Evolutionary conservation across 495 filamentous ascomycete species (phyloP), one percentile per base, ranked within the genome.

Genomic region (Terfezia claveryi): DNA sequence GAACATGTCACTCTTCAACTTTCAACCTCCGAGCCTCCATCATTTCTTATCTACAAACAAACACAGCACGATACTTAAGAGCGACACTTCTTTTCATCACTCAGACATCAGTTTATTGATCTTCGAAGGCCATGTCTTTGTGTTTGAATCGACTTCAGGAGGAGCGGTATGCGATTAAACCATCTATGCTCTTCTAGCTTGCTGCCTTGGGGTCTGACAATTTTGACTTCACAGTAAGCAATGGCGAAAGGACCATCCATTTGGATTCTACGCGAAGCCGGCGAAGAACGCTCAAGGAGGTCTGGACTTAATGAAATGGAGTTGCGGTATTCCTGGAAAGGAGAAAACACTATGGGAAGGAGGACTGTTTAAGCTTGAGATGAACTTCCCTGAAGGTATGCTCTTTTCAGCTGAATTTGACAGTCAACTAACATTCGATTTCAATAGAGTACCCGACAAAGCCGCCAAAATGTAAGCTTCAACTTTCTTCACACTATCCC

Each of bases 321-420:
- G 93, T 57, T 99, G 91, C 61, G 88, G 87, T 27, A 82, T 99
- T 32, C 91, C 91, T 4, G 91, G 92, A 60, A 95, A 93, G 66
- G 80, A 91, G 54, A 86, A 87, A 71, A 96, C 92, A 0, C 74
- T 95, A 20, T 99, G 91, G 91, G 91, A 92, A 63, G 89, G 89
- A 36, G 89, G 92, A 0, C 71, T 95, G 3, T 94, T 95, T 72
- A 96, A 96, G 69, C 71, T 99, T 55, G 82, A 83, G 50, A 79
- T 99, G 56, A 80, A 76, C 12, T 99, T 99, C 64, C 91, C 91
- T 0, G 91, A 99, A 65, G 92, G 91, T 93, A 54, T 54, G 51
- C 23, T 10, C 36, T 23, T 32, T 55, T 38, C 54, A 66, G 46
- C 49, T 10, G 17, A 12, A 17, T 16, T n/a, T 8, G n/a, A 10